These are phyloP conservation scores for Anthoceros angustus DNA, from an alignment of 225 moss, liverwort and hornwort species.

Conservation along the genomic window DNA sequence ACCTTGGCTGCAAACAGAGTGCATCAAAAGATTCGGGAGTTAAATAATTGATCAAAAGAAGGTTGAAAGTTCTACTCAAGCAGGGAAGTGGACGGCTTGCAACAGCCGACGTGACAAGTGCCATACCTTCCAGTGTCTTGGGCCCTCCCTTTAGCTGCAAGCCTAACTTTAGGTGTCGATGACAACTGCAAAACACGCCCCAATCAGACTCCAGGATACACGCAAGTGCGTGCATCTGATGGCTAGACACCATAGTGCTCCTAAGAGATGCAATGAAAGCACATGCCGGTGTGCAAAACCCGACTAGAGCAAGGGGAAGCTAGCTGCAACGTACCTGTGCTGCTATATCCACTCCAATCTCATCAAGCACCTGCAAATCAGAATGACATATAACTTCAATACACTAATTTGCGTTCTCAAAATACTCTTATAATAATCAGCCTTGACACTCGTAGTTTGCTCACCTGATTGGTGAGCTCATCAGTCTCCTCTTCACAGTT, in stretches of 20 bases:
- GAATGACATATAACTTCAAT: not conserved
- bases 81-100: constrained; percentile 6
- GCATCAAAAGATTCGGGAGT: not conserved
- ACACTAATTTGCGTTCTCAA: not conserved
- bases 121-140: constrained; percentile 68
- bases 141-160: constrained; percentile 49
- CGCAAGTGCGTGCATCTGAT: not conserved
- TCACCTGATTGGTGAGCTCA: constrained; percentile 87
- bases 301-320: not conserved
- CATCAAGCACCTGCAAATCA: constrained; percentile 58
- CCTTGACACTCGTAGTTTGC: not conserved
- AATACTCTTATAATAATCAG: not conserved
- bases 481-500: constrained; percentile 98
- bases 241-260: not conserved
- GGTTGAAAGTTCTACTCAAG: constrained; percentile 5
- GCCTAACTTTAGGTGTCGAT: constrained; percentile 70
- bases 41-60: not conserved
- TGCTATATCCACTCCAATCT: constrained; percentile 90
- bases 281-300: not conserved
- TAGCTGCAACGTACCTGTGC: constrained; percentile 33
- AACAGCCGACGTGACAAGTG: constrained; percentile 10
- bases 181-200: constrained; percentile 29
- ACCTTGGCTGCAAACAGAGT: constrained; percentile 45
- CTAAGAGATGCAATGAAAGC: not conserved
- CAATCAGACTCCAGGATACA: not conserved